Percentiles rank a stretch among this genome's conserved stretches.
phyloP scores from a whole-genome alignment of 2,329 filamentous ascomycete genomes.

The Lecanicillium sp. region DNA sequence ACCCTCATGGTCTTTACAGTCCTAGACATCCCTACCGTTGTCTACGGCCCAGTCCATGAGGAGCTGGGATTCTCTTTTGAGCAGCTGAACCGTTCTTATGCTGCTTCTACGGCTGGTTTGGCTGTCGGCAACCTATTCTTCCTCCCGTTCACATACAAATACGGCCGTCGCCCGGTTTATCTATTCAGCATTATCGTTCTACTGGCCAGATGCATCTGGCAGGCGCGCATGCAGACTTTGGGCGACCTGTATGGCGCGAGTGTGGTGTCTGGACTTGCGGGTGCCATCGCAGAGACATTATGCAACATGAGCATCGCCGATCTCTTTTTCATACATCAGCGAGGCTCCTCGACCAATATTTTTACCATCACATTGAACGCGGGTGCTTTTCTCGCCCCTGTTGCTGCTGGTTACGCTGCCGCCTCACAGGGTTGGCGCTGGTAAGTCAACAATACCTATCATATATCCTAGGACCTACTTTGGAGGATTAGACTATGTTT shows the following conservation, averaged over 20 bases:
- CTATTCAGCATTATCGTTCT: slow-evolving; percentile 19
- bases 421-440: slow-evolving; percentile 23
- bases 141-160: slow-evolving; percentile 29
- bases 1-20: slow-evolving; percentile 62
- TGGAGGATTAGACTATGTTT: too few relatives aligned
- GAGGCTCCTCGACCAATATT: slow-evolving; percentile 22
- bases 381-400: slow-evolving; percentile 19
- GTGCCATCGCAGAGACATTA: slow-evolving; percentile 32
- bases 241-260: slow-evolving; percentile 17
- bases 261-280: slow-evolving; percentile 27
- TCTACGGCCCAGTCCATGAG: slow-evolving; percentile 9
- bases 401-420: slow-evolving; percentile 19
- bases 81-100: slow-evolving; percentile 23
- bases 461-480: too few relatives aligned
- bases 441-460: background rate
- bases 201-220: slow-evolving; percentile 17
- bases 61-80: slow-evolving; percentile 24
- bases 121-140: slow-evolving; percentile 29
- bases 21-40: slow-evolving; percentile 30
- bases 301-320: slow-evolving; percentile 32
- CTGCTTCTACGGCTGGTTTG: slow-evolving; percentile 25
- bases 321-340: slow-evolving; percentile 26
- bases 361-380: slow-evolving; percentile 22
- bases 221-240: slow-evolving; percentile 15
- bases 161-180: slow-evolving; percentile 28